phyloP scores from a whole-genome alignment of 2,329 filamentous ascomycete genomes.

The Macrophomina phaseolina region DNA sequence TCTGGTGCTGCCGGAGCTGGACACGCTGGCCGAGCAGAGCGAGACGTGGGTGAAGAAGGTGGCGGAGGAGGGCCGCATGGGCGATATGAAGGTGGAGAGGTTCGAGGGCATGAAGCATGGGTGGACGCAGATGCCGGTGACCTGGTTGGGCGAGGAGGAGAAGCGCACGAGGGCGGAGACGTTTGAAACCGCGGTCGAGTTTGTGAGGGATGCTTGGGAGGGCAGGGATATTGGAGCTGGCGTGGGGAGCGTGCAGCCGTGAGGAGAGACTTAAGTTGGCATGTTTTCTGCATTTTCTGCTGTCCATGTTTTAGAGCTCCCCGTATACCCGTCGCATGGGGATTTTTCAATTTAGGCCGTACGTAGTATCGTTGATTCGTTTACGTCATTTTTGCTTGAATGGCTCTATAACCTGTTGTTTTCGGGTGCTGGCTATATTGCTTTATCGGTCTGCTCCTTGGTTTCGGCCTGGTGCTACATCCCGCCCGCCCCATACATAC shows the following conservation, averaged over 20 bases:
- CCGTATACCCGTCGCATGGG: not conserved
- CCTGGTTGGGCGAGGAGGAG: constrained; percentile 46
- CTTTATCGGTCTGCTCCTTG: no score
- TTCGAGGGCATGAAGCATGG: constrained; percentile 41
- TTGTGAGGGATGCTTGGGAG: constrained; percentile 46
- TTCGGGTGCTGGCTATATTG: no score
- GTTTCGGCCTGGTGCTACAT: no score
- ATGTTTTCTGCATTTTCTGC: not conserved
- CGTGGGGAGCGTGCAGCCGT: not conserved
- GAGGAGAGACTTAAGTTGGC: not conserved
- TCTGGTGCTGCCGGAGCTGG: constrained; percentile 49
- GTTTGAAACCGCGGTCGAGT: constrained; percentile 43
- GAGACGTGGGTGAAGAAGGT: constrained; percentile 51
- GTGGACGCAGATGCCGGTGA: constrained; percentile 51
- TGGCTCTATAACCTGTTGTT: no score
- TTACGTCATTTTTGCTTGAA: no score
- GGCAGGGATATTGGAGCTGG: constrained; percentile 25
- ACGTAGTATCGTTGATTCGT: not conserved
- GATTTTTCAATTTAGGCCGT: not conserved
- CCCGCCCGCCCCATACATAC: no score
- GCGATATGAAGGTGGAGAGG: constrained; percentile 34
- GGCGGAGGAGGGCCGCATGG: constrained; percentile 38
- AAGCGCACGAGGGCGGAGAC: constrained; percentile 43
- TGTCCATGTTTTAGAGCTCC: not conserved
- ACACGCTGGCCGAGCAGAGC: constrained; percentile 49